A percentile compares a stretch with the other conserved stretches of the same genome.
Conservation (phyloP, 2,329 filamentous ascomycete genomes). For the Rhinocladiella similis region DNA sequence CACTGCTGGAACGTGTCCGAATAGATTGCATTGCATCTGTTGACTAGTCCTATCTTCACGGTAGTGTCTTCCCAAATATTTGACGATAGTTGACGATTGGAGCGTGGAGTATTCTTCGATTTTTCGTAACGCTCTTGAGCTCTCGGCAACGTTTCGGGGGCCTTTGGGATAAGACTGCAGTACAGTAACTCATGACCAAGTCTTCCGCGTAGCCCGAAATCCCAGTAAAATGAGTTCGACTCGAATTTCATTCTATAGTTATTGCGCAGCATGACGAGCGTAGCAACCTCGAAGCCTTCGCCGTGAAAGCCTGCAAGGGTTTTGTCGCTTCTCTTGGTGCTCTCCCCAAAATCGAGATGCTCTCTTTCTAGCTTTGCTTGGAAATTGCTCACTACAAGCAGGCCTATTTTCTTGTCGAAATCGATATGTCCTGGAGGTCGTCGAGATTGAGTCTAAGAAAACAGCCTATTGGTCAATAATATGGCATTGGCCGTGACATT, state of each 20-base stretch:
- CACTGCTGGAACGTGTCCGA: conserved; percentile 17
- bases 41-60: conserved; percentile 13
- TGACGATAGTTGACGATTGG: neutral
- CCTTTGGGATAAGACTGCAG: neutral
- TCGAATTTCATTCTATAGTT: conserved; percentile 25
- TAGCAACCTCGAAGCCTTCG: conserved; percentile 33
- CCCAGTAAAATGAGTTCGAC: conserved; percentile 27
- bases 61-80: conserved; percentile 23
- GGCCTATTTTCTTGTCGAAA: conserved; percentile 22
- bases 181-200: neutral
- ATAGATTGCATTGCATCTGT: neutral
- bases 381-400: conserved; percentile 31
- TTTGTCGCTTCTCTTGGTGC: conserved; percentile 19
- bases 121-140: neutral
- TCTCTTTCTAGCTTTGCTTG: conserved; percentile 20
- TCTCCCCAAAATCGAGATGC: too few relatives aligned
- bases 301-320: conserved; percentile 30
- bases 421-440: conserved; percentile 29
- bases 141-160: neutral
- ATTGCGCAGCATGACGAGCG: conserved; percentile 30
- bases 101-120: neutral
- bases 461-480: too few relatives aligned
- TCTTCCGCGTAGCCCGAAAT: conserved; percentile 21
- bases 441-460: neutral
- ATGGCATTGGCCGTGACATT: conserved; percentile 3